These are phyloP conservation scores for Meira miltonrushii DNA, from an alignment of 1,284 basidiomycete species.

Conservation along the genomic window DNA sequence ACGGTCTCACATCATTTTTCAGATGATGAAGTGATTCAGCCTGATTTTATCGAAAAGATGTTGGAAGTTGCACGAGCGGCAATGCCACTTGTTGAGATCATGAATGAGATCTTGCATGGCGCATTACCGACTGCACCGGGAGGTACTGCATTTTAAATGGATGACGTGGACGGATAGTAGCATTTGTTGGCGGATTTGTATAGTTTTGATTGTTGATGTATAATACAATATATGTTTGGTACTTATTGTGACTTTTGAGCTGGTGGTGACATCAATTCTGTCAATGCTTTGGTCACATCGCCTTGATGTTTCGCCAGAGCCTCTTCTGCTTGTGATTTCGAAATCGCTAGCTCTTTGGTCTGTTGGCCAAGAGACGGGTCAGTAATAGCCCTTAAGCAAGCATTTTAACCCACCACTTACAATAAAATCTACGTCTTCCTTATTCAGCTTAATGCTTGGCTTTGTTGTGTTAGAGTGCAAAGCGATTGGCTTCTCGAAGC, in stretches of 20 bases:
- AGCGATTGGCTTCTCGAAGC: slow-evolving; percentile 34
- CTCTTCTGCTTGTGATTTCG: neutral
- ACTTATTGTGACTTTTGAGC: neutral
- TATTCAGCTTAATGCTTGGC: slow-evolving; percentile 33
- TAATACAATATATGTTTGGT: neutral
- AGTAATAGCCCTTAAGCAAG: neutral
- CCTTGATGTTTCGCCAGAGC: neutral
- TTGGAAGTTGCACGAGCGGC: slow-evolving; percentile 60
- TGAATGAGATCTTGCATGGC: slow-evolving; percentile 4
- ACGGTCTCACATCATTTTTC: slow-evolving; percentile 66
- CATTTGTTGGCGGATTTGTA: neutral
- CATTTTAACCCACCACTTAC: slow-evolving; percentile 20
- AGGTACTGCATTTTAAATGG: neutral
- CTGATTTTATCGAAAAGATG: slow-evolving; percentile 65
- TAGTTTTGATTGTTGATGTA: neutral
- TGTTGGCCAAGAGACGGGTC: neutral
- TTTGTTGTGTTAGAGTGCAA: slow-evolving; percentile 3
- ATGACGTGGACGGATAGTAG: neutral
- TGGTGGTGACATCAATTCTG: neutral
- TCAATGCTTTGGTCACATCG: slow-evolving; percentile 1
- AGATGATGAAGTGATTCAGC: slow-evolving; percentile 67
- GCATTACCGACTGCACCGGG: neutral
- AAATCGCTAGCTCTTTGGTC: slow-evolving; percentile 1
- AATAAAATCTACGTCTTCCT: slow-evolving; percentile 36
- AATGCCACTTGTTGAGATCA: slow-evolving; percentile 71